Evolutionary conservation across 2,329 filamentous ascomycete genomes (phyloP).

Genomic region (Diaporthe capsici): DNA sequence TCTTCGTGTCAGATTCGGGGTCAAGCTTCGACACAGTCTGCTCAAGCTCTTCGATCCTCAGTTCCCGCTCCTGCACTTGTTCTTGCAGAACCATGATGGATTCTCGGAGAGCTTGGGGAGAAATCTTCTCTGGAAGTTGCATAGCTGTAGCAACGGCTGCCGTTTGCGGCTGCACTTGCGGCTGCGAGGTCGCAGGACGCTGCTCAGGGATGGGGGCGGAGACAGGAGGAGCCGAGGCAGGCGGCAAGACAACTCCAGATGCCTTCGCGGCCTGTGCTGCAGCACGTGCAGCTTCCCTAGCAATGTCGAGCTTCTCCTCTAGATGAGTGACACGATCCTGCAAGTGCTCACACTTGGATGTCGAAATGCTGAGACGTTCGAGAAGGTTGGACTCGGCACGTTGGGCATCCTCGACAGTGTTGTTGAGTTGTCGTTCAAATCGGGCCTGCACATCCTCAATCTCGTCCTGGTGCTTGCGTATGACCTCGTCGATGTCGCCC

Average conservation of each 20-base stretch:
- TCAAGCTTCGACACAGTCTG: conserved; percentile 77
- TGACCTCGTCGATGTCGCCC: conserved; percentile 64
- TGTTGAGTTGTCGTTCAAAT: conserved; percentile 81
- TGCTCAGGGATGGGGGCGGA: conserved; percentile 42
- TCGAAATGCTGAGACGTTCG: conserved; percentile 84
- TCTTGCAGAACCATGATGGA: conserved; percentile 97
- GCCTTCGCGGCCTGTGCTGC: conserved; percentile 82
- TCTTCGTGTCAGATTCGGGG: conserved; percentile 82
- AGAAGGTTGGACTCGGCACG: conserved; percentile 83
- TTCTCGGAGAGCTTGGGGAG: conserved; percentile 93
- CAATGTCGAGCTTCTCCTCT: conserved; percentile 91
- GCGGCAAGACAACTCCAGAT: conserved; percentile 51
- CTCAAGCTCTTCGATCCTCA: conserved; percentile 89
- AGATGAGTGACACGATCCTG: conserved; percentile 88
- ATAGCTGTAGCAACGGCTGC: conserved; percentile 57
- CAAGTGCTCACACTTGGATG: conserved; percentile 87
- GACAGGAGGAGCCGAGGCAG: conserved; percentile 54
- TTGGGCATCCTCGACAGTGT: conserved; percentile 84
- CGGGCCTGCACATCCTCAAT: conserved; percentile 82
- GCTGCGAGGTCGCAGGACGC: conserved; percentile 42
- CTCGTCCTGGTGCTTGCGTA: conserved; percentile 74
- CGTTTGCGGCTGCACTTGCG: conserved; percentile 51
- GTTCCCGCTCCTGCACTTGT: conserved; percentile 94
- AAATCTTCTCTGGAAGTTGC: conserved; percentile 85
- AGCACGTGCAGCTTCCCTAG: conserved; percentile 87